Evolutionary conservation across 352 stramenopile species (phyloP), one percentile per base, ranked within the genome.

Genomic region (Phytopythium montanum): DNA sequence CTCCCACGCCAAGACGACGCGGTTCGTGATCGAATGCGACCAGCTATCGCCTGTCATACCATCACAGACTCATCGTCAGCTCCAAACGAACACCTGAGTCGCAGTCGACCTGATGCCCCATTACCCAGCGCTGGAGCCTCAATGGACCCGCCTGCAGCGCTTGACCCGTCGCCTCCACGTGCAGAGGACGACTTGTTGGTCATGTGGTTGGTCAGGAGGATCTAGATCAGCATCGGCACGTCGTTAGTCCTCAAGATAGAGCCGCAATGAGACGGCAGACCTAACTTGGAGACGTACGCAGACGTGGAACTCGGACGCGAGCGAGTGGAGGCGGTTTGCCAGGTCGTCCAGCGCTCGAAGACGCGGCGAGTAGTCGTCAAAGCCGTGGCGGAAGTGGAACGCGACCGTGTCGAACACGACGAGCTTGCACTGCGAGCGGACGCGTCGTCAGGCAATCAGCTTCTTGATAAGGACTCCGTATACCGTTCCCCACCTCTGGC

Each of bases 321-420:
- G 46, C 14, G 68, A 62, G 46, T 91, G 76, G 33, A 98, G 65
- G 49, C 88, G 76, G 1, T 55, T 63, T 39, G 90, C 83, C 48
- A 97, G 67, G 26, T 69, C 66, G n/a, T 88, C 84, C n/a, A 98
- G 66, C 13, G 77, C 67, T 26, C 85, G 70, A 13, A 76, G 61
- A 19, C 92, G 78, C 60, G 87, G 73, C 1, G 60, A 54, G 52
- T 84, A 94, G 41, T 96, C 72, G 54, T 93, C 80, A 51, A 90
- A 93, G 0, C 76, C 83, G 48, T 96, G 87, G 12, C 95, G 80
- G 71, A 97, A 97, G 67, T 98, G 95, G 76, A 98, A 98, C 16
- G 95, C 90, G 21, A 98, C 73, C 25, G 82, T 97, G 60, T 98
- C 95, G n/a, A 98, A 59, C 4, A 98, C 76, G 10, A 98, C 29